Evolutionary conservation across 1,284 basidiomycete species (phyloP).

Genomic region (Farysia itapuensis): DNA sequence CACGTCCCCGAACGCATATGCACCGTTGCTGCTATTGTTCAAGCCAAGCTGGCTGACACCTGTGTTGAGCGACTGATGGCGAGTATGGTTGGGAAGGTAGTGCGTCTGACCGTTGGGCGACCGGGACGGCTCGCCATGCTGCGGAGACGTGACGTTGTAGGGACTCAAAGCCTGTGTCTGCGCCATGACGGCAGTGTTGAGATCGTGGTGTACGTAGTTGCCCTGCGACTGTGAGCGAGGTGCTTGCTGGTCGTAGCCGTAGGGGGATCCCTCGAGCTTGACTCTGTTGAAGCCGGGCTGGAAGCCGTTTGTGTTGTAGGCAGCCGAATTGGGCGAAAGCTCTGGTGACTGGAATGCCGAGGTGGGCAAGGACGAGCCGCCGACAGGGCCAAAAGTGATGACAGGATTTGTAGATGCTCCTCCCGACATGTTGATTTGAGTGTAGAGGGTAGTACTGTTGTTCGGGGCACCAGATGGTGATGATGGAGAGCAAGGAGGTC

Average conservation of each 20-base stretch:
- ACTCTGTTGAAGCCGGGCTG: conserved; percentile 14
- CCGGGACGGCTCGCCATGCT: conserved; percentile 14
- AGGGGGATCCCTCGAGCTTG: conserved; percentile 19
- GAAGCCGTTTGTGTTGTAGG: conserved; percentile 15
- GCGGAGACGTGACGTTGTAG: conserved; percentile 17
- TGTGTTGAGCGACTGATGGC: conserved; percentile 32
- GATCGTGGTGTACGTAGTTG: conserved; percentile 38
- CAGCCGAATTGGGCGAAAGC: conserved; percentile 17
- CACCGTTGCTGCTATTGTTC: conserved; percentile 9
- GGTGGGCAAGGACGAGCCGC: conserved; percentile 6
- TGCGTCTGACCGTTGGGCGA: conserved; percentile 6
- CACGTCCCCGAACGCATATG: conserved; percentile 22
- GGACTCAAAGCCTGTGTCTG: conserved; percentile 29
- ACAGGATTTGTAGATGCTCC: conserved; percentile 32
- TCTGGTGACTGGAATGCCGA: conserved; percentile 29
- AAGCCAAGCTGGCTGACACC: conserved; percentile 26
- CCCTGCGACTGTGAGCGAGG: conserved; percentile 29
- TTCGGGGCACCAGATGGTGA: too few species aligned
- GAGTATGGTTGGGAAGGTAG: conserved; percentile 13
- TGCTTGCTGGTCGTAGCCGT: conserved; percentile 32
- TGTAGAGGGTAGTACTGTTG: background rate
- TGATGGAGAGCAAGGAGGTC: too few species aligned
- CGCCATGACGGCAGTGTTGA: conserved; percentile 12
- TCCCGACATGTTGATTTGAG: conserved; percentile 16
- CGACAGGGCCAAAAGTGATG: conserved; percentile 23